A percentile compares a stretch with the other conserved stretches of the same genome.
Evolutionary conservation across 1,139 yeast genomes (phyloP).

Genomic region (Debaryomyces psychrophilus): DNA sequence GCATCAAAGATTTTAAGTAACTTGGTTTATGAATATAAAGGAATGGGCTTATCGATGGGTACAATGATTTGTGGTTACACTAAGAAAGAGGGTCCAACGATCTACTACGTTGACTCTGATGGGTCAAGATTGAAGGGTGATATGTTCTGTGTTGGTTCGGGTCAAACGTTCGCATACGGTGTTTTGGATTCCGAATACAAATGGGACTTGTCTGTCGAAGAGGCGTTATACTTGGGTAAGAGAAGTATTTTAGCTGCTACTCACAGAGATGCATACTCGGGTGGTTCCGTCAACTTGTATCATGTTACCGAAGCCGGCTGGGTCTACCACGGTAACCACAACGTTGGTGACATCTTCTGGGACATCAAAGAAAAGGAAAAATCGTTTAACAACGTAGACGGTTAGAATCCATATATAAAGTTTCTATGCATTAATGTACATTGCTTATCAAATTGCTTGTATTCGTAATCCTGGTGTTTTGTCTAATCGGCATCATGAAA

Average conservation of each 20-base stretch:
- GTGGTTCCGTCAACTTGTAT: conserved; percentile 92
- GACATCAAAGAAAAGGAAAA: conserved; percentile 85
- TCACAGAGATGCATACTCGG: conserved; percentile 97
- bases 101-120: conserved; percentile 95
- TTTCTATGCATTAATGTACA: conserved; percentile 1
- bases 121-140: conserved; percentile 97
- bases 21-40: conserved; percentile 90
- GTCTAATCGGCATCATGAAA: too few relatives aligned
- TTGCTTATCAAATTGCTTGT: not conserved
- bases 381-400: conserved; percentile 87
- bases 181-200: conserved; percentile 88
- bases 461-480: too few relatives aligned
- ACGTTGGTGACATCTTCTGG: conserved; percentile 92
- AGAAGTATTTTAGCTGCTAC: conserved; percentile 97
- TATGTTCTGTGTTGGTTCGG: conserved; percentile 96
- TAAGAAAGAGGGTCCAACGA: conserved; percentile 91
- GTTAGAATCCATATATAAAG: conserved; percentile 28
- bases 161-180: conserved; percentile 99
- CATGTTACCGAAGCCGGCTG: conserved; percentile 95
- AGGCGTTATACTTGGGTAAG: conserved; percentile 91
- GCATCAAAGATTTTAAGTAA: conserved; percentile 93
- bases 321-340: conserved; percentile 93
- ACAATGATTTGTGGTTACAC: conserved; percentile 99
- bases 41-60: conserved; percentile 99
- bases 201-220: conserved; percentile 90